Base-by-base conservation (phyloP, 768 basidiomycete genomes). In the Lactarius deliciosus region DNA sequence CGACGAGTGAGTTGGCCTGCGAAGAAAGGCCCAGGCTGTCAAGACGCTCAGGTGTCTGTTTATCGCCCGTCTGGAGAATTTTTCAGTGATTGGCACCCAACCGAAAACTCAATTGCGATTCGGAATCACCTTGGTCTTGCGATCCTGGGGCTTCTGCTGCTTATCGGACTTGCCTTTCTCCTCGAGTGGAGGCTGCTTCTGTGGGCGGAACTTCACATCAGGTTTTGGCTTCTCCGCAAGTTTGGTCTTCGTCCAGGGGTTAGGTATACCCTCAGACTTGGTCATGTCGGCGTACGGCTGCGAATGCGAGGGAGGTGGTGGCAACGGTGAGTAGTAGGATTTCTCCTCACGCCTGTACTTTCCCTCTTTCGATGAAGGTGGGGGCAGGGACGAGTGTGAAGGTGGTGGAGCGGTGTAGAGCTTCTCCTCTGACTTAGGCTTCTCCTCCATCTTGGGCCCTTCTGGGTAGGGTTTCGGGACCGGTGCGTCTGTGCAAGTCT, bases 81-180 rank as follows among this genome's bases (percentile, higher is more conserved):
- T n/a, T 2, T 64, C 36, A 64, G 63, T 30, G 45, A 9, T 20
- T 53, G 20, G 36, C 2, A 28, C 40, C 59, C 47, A 20, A n/a
- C 34, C 36, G 8, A 7, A 43, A 50, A 15, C 7, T 30, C 2
- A 16, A 53, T 38, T 4, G 38, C 10, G 25, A 2, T 18, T 36
- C 32, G 22, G 22, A 53, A 53, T 53, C 13, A 53, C 50, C 50
- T 53, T 28, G 50, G 3, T 56, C 10, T 57, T 18, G 45, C 36
- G 25, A 30, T 47, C 36, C 25, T 47, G 45, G 18, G 25, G 16
- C 18, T 58, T 58, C 57, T 58, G 45, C 13, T 64, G 38, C 38
- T 40, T 3, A 11, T 60, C 32, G 38, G 20, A 28, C n/a, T 60
- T 65, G 40, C 43, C 64, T 22, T 60, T 34, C 55, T 56, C 55